Evolutionary conservation across 176 grass and related monocot genomes (phyloP), one percentile per base, ranked within the genome.

Genomic region (Cenchrus fungigraminus): DNA sequence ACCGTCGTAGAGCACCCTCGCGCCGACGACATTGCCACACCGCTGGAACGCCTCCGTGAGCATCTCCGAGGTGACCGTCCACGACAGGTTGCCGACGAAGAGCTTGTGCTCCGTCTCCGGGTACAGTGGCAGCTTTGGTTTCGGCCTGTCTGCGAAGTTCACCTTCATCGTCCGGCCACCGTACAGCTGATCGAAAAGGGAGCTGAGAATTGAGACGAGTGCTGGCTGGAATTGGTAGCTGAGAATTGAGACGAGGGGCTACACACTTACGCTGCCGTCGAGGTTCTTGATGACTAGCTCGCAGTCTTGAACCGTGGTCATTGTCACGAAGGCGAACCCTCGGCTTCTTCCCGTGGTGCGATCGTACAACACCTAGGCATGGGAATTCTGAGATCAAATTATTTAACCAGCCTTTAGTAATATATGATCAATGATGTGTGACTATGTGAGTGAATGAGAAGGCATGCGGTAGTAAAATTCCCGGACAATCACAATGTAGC

Each of bases 271-370:
- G n/a, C 64, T 58, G 56, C 56, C 56, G 19, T 58, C 91, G 12
- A 98, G 91, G 82, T 95, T 94, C 74, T 92, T 80, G 79, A 98
- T 92, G 17, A 98, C 86, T 25, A 59, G 31, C 74, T 98, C 89
- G 12, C 96, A 98, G 74, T 98, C 97, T 45, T 92, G 88, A 12
- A 91, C 32, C 0, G 88, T 81, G 89, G 81, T 95, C 93, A 98
- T 98, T 43, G 97, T 95, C 57, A 98, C 97, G 86, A 95, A 98
- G 37, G 96, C 96, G 65, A 98, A 98, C 20, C 96, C 96, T 86
- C 96, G 84, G 81, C 96, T 98, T 60, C 96, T 90, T 57, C 96
- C 96, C 15, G 96, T 94, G 9, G 69, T 50, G 65, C 96, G 88
- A 71, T 98, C 93, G 34, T 98, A 98, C 5, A 98, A 78, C 64